Percentiles rank a stretch among this genome's conserved stretches.
Evolutionary conservation across 2,329 filamentous ascomycete species (phyloP).

Genomic region (Anisogramma anomala): DNA sequence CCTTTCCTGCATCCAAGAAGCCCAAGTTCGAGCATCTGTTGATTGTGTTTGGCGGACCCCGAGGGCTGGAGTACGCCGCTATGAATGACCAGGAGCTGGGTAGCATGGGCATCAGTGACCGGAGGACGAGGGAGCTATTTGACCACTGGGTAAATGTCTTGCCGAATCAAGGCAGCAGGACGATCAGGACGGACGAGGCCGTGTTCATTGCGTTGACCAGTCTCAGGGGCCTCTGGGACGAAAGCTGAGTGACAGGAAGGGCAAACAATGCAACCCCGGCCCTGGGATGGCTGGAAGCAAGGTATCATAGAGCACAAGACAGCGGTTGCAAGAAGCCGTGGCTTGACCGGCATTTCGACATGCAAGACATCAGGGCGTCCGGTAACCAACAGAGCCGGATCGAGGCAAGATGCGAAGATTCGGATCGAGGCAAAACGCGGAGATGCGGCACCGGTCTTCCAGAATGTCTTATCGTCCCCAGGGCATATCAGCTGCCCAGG

Average conservation of each 20-base stretch:
- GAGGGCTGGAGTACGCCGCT: constrained; percentile 66
- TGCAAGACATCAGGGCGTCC: no score
- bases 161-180: constrained; percentile 69
- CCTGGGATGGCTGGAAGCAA: no score
- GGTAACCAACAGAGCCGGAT: no score
- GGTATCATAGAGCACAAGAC: background rate
- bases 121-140: constrained; percentile 59
- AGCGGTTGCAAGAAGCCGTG: background rate
- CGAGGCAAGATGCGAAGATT: no score
- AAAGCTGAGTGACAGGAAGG: constrained; percentile 17
- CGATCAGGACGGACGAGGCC: constrained; percentile 75
- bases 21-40: constrained; percentile 57
- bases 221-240: constrained; percentile 47
- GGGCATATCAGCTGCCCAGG: no score
- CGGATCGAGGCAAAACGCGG: no score
- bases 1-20: constrained; percentile 32
- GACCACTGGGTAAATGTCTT: constrained; percentile 77
- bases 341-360: no score
- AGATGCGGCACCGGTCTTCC: no score
- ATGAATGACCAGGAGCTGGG: constrained; percentile 45
- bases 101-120: constrained; percentile 50
- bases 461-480: no score
- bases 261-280: no score
- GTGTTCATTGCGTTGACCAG: constrained; percentile 65
- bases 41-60: constrained; percentile 69